phyloP scores from a whole-genome alignment of 192 early-diverging fungal species.

The Allomyces javanicus region DNA sequence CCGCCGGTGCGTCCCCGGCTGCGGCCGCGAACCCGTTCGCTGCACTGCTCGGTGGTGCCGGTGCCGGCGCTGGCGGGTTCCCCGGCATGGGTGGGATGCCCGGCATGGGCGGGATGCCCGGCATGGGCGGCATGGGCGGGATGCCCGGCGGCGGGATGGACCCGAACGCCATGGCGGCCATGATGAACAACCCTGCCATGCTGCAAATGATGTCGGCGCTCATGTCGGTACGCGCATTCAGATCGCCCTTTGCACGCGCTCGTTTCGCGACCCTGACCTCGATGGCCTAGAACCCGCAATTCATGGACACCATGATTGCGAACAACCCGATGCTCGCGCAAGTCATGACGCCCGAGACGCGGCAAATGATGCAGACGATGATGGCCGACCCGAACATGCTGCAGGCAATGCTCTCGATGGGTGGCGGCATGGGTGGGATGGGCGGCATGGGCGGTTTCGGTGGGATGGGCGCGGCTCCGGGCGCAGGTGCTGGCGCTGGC shows the following conservation, averaged over 20 bases:
- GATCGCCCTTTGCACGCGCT: no score
- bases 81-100: slow-evolving; percentile 23
- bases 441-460: slow-evolving; percentile 48
- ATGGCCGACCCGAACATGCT: slow-evolving; percentile 25
- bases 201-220: slow-evolving; percentile 16
- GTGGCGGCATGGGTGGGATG: slow-evolving; percentile 13
- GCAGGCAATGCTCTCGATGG: slow-evolving; percentile 16
- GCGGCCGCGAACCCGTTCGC: slow-evolving; percentile 17
- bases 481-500: slow-evolving; percentile 10
- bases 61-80: slow-evolving; percentile 12
- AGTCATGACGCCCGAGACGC: slow-evolving; percentile 27
- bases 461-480: slow-evolving; percentile 8
- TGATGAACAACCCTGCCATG: slow-evolving; percentile 24
- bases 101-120: slow-evolving; percentile 26
- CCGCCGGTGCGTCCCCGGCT: slow-evolving; percentile 3
- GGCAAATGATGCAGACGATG: slow-evolving; percentile 26
- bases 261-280: no score
- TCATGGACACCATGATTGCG: slow-evolving; percentile 26
- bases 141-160: slow-evolving; percentile 20
- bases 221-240: slow-evolving; percentile 1
- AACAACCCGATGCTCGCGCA: slow-evolving; percentile 22
- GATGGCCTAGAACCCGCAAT: slow-evolving; percentile 18
- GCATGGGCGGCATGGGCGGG: slow-evolving; percentile 30
- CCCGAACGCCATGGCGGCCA: slow-evolving; percentile 31
- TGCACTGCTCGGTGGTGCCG: slow-evolving; percentile 7